A percentile compares a stretch with the other conserved stretches of the same genome.
Evolutionary conservation across 116 monocot genomes (phyloP).

Genomic region (Dioscorea cayenensis): DNA sequence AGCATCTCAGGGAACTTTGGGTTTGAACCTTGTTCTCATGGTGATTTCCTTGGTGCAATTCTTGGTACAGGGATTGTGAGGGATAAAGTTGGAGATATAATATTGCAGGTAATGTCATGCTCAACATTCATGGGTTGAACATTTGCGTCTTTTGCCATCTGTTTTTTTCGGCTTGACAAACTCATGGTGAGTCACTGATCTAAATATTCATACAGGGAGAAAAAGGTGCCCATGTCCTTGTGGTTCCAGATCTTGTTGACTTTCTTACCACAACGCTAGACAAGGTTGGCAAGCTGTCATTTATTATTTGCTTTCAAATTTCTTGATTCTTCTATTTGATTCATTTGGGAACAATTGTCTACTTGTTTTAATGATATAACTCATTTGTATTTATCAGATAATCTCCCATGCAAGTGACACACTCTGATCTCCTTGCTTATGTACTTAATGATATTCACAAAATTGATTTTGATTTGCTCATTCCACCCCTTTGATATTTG

Average conservation of each 20-base stretch:
- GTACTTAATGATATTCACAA: too few species aligned
- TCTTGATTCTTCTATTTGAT: too few species aligned
- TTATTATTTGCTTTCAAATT: neutral
- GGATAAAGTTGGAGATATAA: constrained; percentile 86
- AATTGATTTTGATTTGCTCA: too few species aligned
- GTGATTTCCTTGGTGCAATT: constrained; percentile 94
- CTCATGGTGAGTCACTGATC: neutral
- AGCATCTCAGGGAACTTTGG: constrained; percentile 93
- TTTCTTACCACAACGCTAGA: constrained; percentile 58
- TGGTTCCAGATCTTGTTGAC: constrained; percentile 86
- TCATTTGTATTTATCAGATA: too few species aligned
- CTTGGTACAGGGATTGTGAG: constrained; percentile 80
- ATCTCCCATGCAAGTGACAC: too few species aligned
- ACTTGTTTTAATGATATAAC: too few species aligned
- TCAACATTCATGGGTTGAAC: neutral
- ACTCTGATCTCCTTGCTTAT: too few species aligned
- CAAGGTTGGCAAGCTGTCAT: constrained; percentile 36
- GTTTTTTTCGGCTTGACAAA: constrained; percentile 1
- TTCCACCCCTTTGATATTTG: too few species aligned
- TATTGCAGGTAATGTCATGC: constrained; percentile 63
- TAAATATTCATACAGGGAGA: constrained; percentile 48
- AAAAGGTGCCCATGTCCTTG: constrained; percentile 80
- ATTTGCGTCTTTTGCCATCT: neutral
- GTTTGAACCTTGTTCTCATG: constrained; percentile 80
- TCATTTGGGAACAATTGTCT: too few species aligned